Conservation (phyloP, 805 yeast genomes). For the Monosporozyma servazzii region DNA sequence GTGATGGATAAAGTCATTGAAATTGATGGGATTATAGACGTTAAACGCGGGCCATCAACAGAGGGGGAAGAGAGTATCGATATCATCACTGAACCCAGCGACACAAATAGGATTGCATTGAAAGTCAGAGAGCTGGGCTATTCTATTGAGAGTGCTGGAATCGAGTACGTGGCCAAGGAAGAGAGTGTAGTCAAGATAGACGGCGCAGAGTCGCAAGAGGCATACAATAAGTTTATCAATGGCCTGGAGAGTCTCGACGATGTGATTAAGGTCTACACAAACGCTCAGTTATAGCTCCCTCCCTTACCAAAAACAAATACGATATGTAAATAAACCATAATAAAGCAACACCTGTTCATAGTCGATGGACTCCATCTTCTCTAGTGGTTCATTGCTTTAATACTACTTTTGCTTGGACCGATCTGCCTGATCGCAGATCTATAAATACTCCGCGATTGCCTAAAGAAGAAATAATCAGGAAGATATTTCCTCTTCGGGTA, state of each 20-base stretch:
- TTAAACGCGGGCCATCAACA: conserved; percentile 37
- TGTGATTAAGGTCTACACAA: conserved; percentile 70
- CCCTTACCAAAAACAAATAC: no score
- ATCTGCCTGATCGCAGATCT: neutral
- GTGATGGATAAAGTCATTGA: conserved; percentile 71
- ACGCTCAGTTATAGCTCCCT: conserved; percentile 23
- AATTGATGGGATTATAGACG: conserved; percentile 64
- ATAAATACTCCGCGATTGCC: neutral
- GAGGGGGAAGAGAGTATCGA: conserved; percentile 29
- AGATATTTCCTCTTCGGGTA: neutral
- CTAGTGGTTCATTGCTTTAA: no score
- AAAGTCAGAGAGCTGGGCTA: conserved; percentile 25
- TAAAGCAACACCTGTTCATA: neutral
- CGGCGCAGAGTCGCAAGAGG: conserved; percentile 42
- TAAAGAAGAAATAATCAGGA: neutral
- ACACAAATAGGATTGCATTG: conserved; percentile 53
- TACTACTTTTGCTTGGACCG: no score
- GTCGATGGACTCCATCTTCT: neutral
- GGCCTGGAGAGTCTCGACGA: conserved; percentile 75
- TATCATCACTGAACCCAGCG: conserved; percentile 55
- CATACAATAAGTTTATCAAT: conserved; percentile 47
- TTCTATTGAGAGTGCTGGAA: conserved; percentile 3
- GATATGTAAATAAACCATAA: neutral
- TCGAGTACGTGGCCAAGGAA: conserved; percentile 50
- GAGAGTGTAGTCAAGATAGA: conserved; percentile 50